These are phyloP conservation scores for Pythium brachiatum DNA, from an alignment of 352 stramenopile genomes.

Conservation along the genomic window DNA sequence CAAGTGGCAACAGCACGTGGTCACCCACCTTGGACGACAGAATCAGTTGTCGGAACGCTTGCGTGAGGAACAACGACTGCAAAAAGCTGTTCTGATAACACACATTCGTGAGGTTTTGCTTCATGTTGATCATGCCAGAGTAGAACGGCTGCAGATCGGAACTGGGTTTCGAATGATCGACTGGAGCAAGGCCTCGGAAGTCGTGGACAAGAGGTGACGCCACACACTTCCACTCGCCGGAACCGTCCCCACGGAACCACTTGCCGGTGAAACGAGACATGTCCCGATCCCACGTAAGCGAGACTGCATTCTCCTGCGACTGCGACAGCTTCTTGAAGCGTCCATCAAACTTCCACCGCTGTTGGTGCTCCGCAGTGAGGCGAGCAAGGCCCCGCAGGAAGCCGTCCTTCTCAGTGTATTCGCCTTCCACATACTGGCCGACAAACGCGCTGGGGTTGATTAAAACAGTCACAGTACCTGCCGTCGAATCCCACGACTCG, in stretches of 20 bases:
- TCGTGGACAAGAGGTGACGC: conserved; percentile 43
- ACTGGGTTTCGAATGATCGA: conserved; percentile 14
- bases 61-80: conserved; percentile 85
- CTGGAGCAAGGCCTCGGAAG: conserved; percentile 61
- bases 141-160: conserved; percentile 68
- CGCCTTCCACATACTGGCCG: conserved; percentile 65
- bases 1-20: conserved; percentile 33
- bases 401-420: conserved; percentile 71
- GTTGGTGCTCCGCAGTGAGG: conserved; percentile 22
- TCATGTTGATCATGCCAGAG: conserved; percentile 86
- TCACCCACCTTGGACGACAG: conserved; percentile 49
- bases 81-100: conserved; percentile 91
- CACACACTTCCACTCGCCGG: conserved; percentile 79
- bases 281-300: conserved; percentile 56
- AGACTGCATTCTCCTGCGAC: conserved; percentile 69
- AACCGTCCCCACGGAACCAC: conserved; percentile 83
- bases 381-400: conserved; percentile 55
- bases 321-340: conserved; percentile 67
- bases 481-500: conserved; percentile 71
- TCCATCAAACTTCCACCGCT: conserved; percentile 61
- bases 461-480: conserved; percentile 47
- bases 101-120: conserved; percentile 87
- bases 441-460: conserved; percentile 43
- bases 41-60: conserved; percentile 76
- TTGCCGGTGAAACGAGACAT: conserved; percentile 73